Evolutionary conservation across 257 asterid genomes (phyloP), one percentile per base, ranked within the genome.

Genomic region (Orobanche coerulescens): DNA sequence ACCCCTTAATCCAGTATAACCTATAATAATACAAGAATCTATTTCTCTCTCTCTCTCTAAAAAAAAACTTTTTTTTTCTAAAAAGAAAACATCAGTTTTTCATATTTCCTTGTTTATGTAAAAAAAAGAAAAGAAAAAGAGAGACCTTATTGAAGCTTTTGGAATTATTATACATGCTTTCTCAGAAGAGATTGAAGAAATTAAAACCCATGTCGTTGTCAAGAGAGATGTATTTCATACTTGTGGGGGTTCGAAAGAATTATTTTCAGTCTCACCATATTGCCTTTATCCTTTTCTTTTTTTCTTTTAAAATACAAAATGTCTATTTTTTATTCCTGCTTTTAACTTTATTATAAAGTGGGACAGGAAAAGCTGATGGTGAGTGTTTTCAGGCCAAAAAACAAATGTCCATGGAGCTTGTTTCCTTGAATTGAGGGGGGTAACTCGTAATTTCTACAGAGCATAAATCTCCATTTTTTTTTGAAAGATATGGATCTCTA

Each of bases 311-410:
- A 52, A 13, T 71, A 31, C 71, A 49, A 13, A 47, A 14, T 68
- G 33, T 73, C 37, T 59, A 18, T 66, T 64, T 63, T 71, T 50
- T 70, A 70, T 75, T 71, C 84, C 71, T 75, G 65, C 86, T 80
- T n/a, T 83, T 80, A 73, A 62, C 90, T 83, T 83, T 83, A 65
- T 73, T 47, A 74, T 70, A 81, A 84, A 81, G 92, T 71, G 75
- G 73, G 85, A 76, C 84, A 77, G 75, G 69, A 64, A 83, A 83
- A 78, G 84, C 65, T 71, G 84, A 82, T 78, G 79, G 86, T 69
- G 77, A 80, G 81, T 74, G 83, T 80, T 80, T 74, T 74, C 84
- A 66, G 78, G 79, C 84, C 84, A 72, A 69, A 80, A 75, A 75
- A 77, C 71, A 75, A 77, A 75, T 69, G 71, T 54, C 54, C 49